These are phyloP conservation scores for Ascochyta rabiei DNA, from an alignment of 2,329 filamentous ascomycete genomes.

Conservation along the genomic window DNA sequence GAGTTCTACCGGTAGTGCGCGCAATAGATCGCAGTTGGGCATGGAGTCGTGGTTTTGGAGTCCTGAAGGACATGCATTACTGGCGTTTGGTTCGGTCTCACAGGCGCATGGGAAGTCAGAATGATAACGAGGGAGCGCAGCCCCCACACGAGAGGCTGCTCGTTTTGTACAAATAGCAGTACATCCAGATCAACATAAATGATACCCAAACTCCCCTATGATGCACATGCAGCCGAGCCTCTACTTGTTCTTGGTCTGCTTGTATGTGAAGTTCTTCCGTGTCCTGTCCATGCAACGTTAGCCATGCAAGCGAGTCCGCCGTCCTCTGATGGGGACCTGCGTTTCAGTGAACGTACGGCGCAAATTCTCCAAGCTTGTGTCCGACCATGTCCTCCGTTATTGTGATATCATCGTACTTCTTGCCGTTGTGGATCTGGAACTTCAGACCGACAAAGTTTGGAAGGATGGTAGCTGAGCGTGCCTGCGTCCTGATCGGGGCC, in stretches of 20 bases:
- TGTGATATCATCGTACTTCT: slow-evolving; percentile 78
- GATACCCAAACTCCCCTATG: slow-evolving; percentile 46
- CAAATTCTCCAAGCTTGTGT: slow-evolving; percentile 92
- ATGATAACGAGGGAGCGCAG: background rate
- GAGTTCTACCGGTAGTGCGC: slow-evolving; percentile 83
- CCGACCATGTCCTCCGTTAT: slow-evolving; percentile 97
- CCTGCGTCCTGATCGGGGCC: slow-evolving; percentile 82
- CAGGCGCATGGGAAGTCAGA: slow-evolving; percentile 23
- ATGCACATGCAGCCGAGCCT: slow-evolving; percentile 29
- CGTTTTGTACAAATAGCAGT: slow-evolving; percentile 44
- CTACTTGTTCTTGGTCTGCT: slow-evolving; percentile 73
- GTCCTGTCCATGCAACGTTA: slow-evolving; percentile 56
- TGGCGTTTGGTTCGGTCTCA: slow-evolving; percentile 35
- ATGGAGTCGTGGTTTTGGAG: background rate
- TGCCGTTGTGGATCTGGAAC: slow-evolving; percentile 93
- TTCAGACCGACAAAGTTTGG: slow-evolving; percentile 89
- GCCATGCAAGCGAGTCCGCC: background rate
- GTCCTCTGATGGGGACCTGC: too few species aligned
- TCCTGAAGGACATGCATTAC: slow-evolving; percentile 24
- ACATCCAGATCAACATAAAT: slow-evolving; percentile 40
- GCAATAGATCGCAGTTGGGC: background rate
- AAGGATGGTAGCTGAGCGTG: slow-evolving; percentile 85
- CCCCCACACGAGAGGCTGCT: slow-evolving; percentile 18
- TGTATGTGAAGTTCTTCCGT: slow-evolving; percentile 70
- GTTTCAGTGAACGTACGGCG: slow-evolving; percentile 65